Percentiles rank a stretch among this genome's conserved stretches.
phyloP scores from a whole-genome alignment of 495 filamentous ascomycete genomes.

The Hamigera avellanea region DNA sequence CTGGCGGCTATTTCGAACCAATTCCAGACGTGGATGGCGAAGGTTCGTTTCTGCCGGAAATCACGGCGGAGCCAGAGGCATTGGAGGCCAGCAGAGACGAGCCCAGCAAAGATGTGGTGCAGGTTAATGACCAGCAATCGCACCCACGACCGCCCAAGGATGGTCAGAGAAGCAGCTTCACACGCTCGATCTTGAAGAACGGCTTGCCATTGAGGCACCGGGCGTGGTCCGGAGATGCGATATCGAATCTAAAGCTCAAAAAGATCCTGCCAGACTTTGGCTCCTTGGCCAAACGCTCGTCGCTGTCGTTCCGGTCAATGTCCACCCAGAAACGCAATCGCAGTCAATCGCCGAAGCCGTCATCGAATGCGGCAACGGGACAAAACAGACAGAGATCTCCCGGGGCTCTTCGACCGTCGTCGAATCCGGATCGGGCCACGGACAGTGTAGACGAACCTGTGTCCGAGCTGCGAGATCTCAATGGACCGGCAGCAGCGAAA shows the following conservation, averaged over 20 bases:
- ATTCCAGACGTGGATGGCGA: constrained; percentile 15
- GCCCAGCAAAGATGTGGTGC: background rate
- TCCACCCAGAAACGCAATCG: constrained; percentile 17
- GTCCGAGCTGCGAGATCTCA: constrained; percentile 19
- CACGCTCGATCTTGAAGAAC: constrained; percentile 27
- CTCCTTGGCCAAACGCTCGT: constrained; percentile 34
- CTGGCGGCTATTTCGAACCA: constrained; percentile 43
- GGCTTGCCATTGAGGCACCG: constrained; percentile 27
- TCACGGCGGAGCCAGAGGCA: constrained; percentile 26
- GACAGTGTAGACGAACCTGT: constrained; percentile 7
- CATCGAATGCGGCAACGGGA: background rate
- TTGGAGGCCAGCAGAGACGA: constrained; percentile 2
- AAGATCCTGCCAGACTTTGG: constrained; percentile 33
- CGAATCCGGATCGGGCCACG: no score
- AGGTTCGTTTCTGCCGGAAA: constrained; percentile 20
- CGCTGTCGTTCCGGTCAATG: constrained; percentile 29
- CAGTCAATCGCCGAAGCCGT: constrained; percentile 15
- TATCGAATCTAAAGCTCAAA: constrained; percentile 14
- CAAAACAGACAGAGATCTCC: background rate
- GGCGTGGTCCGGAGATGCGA: constrained; percentile 27
- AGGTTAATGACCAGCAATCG: no score
- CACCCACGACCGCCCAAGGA: constrained; percentile 1
- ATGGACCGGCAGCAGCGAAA: constrained; percentile 19
- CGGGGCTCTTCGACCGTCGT: no score
- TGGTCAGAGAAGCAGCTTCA: constrained; percentile 24